Evolutionary conservation across 192 early-diverging fungal species (phyloP).

Genomic region (Spinellus fusiger): DNA sequence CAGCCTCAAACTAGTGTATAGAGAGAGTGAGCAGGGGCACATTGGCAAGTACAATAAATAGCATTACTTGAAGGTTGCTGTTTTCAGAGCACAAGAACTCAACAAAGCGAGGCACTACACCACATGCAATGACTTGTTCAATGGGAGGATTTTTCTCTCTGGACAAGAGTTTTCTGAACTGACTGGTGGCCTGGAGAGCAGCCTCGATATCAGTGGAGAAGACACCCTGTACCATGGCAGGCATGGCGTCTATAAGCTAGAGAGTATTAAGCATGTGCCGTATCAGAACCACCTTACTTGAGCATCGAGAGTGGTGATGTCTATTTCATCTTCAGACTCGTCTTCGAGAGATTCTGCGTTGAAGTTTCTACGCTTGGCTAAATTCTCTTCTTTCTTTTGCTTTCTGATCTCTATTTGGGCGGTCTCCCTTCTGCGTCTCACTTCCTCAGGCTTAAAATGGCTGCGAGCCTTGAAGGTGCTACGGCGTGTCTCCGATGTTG

Average conservation of each 20-base stretch:
- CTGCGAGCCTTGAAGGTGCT: conserved; percentile 85
- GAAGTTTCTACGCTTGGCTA: conserved; percentile 90
- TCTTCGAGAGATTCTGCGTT: conserved; percentile 49
- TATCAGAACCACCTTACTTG: conserved; percentile 39
- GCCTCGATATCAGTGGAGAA: conserved; percentile 75
- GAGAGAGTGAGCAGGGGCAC: not conserved
- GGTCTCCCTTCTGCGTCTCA: conserved; percentile 88
- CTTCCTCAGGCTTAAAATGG: conserved; percentile 81
- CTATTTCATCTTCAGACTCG: conserved; percentile 76
- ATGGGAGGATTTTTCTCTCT: conserved; percentile 96
- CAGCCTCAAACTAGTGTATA: conserved; percentile 84
- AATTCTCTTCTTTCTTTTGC: conserved; percentile 89
- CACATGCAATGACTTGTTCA: conserved; percentile 90
- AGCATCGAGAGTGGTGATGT: conserved; percentile 37
- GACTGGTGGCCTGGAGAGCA: conserved; percentile 76
- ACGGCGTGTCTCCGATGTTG: conserved; percentile 53
- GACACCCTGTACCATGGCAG: conserved; percentile 74
- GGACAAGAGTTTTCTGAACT: conserved; percentile 93
- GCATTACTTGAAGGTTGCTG: conserved; percentile 73
- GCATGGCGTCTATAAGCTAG: conserved; percentile 32
- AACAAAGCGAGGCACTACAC: conserved; percentile 92
- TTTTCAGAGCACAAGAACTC: conserved; percentile 86
- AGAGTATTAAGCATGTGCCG: not conserved
- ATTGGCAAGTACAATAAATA: no score
- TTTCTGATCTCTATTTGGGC: conserved; percentile 89